A percentile compares a stretch with the other conserved stretches of the same genome.
phyloP scores from a whole-genome alignment of 345 rosid species.

The Populus deltoides region DNA sequence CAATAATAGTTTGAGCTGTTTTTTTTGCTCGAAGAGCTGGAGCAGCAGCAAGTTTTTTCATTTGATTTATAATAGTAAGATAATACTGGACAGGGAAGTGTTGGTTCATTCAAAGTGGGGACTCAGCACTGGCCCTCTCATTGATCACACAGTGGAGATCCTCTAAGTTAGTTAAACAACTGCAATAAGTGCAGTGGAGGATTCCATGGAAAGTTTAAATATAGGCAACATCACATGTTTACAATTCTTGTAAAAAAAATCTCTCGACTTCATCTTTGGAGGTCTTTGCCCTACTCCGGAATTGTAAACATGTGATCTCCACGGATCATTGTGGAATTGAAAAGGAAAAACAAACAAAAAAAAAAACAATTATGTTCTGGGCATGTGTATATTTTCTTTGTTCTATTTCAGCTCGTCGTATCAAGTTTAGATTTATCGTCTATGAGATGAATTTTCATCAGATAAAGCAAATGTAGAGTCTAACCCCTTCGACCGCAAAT shows the following conservation, averaged over 20 bases:
- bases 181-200: slow-evolving; percentile 50
- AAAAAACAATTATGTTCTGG: not conserved
- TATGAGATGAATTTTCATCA: not conserved
- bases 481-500: not conserved
- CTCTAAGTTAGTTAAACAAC: slow-evolving; percentile 25
- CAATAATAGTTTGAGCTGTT: slow-evolving; percentile 34
- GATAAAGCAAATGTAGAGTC: not conserved
- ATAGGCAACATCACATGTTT: slow-evolving; percentile 10
- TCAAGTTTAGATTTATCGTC: not conserved
- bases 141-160: slow-evolving; percentile 33
- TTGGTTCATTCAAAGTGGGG: slow-evolving; percentile 96
- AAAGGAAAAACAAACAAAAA: not conserved
- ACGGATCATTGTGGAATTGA: slow-evolving; percentile 17
- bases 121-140: slow-evolving; percentile 46
- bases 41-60: slow-evolving; percentile 24
- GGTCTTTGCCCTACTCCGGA: slow-evolving; percentile 39
- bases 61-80: slow-evolving; percentile 34
- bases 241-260: slow-evolving; percentile 12
- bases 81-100: slow-evolving; percentile 40
- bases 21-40: slow-evolving; percentile 70
- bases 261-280: slow-evolving; percentile 22
- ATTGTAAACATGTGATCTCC: slow-evolving; percentile 50
- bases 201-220: slow-evolving; percentile 27
- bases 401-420: not conserved
- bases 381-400: not conserved